A percentile compares a stretch with the other conserved stretches of the same genome.
Evolutionary conservation across 2,329 filamentous ascomycete genomes (phyloP).

Genomic region (Tolypocladium ophioglossoides): DNA sequence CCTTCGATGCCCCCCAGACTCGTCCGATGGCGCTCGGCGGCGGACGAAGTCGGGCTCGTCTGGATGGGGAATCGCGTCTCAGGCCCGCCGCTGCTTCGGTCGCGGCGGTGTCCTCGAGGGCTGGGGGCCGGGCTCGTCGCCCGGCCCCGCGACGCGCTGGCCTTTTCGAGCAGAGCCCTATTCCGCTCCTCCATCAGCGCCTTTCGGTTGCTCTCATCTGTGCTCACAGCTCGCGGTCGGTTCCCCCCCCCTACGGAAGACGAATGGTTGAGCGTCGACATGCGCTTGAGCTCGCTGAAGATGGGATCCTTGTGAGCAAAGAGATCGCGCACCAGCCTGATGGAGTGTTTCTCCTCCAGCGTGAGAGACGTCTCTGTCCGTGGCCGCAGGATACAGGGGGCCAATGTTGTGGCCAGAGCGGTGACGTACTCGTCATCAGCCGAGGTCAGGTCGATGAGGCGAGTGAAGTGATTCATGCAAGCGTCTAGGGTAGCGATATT

Average conservation of each 20-base stretch:
- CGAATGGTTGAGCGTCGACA: conserved; percentile 60
- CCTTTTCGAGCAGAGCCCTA: conserved; percentile 64
- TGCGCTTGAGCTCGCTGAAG: conserved; percentile 91
- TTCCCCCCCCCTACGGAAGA: conserved; percentile 38
- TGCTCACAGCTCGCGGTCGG: conserved; percentile 79
- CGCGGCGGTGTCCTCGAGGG: conserved; percentile 58
- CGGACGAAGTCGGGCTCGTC: conserved; percentile 45
- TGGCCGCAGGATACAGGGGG: conserved; percentile 80
- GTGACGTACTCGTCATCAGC: conserved; percentile 81
- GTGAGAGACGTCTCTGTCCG: conserved; percentile 81
- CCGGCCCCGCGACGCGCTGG: conserved; percentile 54
- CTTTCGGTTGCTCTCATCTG: conserved; percentile 89
- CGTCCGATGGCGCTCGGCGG: conserved; percentile 37
- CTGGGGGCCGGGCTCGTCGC: conserved; percentile 63
- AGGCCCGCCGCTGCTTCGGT: conserved; percentile 63
- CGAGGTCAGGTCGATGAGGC: conserved; percentile 90
- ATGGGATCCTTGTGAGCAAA: conserved; percentile 92
- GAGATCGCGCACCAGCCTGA: conserved; percentile 81
- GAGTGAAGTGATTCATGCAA: conserved; percentile 95
- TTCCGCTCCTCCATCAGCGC: conserved; percentile 91
- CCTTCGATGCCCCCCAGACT: conserved; percentile 39
- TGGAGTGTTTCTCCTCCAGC: conserved; percentile 89
- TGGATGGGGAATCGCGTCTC: conserved; percentile 80
- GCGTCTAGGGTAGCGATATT: conserved; percentile 99
- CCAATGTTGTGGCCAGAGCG: conserved; percentile 62